Base-by-base conservation (phyloP, 768 basidiomycete genomes). In the Lentinula raphanica region DNA sequence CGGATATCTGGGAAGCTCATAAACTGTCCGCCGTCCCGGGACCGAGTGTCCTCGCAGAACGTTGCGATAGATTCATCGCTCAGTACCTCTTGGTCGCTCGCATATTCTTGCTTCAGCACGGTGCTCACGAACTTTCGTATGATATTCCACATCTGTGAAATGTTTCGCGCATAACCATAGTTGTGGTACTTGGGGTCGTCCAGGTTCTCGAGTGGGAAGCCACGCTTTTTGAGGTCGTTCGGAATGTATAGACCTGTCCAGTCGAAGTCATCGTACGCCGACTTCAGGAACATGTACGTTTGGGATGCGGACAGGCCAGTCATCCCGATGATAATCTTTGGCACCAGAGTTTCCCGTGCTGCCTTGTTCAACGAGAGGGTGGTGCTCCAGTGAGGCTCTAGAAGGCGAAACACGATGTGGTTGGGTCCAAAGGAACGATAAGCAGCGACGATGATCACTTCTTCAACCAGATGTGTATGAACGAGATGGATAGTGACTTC, bases 381-480 rank as follows among this genome's bases (percentile, higher is more conserved):
- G 9, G 59, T 68, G 13, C 53, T 62, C 70, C 70, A 71, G 45
- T 70, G 70, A 11, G 67, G 66, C 27, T 66, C 59, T 29, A 71
- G 57, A 9, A 71, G 64, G n/a, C 64, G 49, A 61, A 64, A 67
- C n/a, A 70, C 58, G 25, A 67, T 58, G 54, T 71, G 69, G 44
- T 32, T 29, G 6, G 64, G 59, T 5, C 55, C 56, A 32, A 71
- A 60, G 5, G 54, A 62, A 28, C 70, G 70, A 49, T 68, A 63
- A 13, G 69, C 66, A n/a, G 67, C 68, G 25, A 71, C 67, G 55
- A 71, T 69, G 39, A 66, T 58, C 23, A 64, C 67, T 56, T 71
- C 70, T 49, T 71, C 70, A 29, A 70, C 63, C 11, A 71, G 62
- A 58, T 71, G 70, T 3, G 70, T 69, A 38, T 69, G 55, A 39